Evolutionary conservation across 208 protist genomes (phyloP), one percentile per base, ranked within the genome.

Genomic region (Sergeia podlipaevii): DNA sequence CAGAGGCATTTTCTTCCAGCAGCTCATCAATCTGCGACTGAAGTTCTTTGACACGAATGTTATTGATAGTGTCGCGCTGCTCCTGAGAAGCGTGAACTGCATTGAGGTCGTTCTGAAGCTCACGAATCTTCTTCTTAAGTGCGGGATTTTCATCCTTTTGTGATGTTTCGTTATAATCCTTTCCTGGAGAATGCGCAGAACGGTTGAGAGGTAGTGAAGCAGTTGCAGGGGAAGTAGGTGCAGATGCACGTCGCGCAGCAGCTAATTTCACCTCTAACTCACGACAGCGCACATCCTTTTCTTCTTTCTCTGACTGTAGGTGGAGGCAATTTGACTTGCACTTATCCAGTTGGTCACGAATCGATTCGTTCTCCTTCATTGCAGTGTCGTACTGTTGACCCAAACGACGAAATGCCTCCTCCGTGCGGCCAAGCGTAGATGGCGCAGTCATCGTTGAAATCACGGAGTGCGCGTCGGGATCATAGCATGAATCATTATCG

Each of bases 11-110:
- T 49, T 85, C 74, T 2, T 41, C 60, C 2, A 77, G 57, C 24
- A 80, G 56, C 43, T 75, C 66, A 21, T 69, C 74, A 46, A 84
- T 70, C 51, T 89, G 65, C 20, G 47, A 52, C 42, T 80, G 60
- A 55, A 17, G 51, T 56, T 18, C 30, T 30, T 28, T 37, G 55
- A 27, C 65, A 39, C 0, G 65, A 41, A 49, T 61, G 58, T 61
- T 74, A 65, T 59, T 80, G 70, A 46, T 70, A 52, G 39, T 45
- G 18, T 49, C 1, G 33, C 67, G 27, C 47, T 70, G 46, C 21
- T 61, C 57, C 42, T 53, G 33, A 13, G 27, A 26, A 45, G 41
- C 39, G 5, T 21, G 45, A 15, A 27, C 24, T 15, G 26, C 33
- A 15, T 29, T 8, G 5, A 51, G 24, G 8, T 24, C 45, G 10